These are phyloP conservation scores for Acacia concinna DNA, from an alignment of 331 rosid species.

Conservation along the genomic window DNA sequence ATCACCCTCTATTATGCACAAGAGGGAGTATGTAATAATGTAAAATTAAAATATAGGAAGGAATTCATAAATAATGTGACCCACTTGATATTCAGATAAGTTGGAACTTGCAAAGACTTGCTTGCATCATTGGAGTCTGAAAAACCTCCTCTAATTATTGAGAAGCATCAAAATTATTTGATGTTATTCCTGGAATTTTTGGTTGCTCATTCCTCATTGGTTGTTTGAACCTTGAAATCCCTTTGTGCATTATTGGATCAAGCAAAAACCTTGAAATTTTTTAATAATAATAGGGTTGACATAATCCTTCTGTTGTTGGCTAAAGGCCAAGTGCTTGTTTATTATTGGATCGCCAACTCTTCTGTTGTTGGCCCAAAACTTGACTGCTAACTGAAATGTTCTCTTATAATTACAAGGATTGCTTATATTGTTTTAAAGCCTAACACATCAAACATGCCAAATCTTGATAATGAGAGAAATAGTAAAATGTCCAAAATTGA, in stretches of 20 bases:
- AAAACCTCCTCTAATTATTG: background rate
- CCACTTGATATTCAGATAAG: background rate
- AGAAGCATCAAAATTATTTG: background rate
- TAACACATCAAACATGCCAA: background rate
- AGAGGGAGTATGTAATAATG: no score
- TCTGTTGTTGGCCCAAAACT: background rate
- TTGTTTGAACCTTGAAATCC: background rate
- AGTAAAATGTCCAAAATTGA: constrained; percentile 23
- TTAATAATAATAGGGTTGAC: background rate
- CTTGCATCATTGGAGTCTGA: background rate
- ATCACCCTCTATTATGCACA: no score
- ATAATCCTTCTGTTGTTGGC: background rate
- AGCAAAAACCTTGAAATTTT: background rate
- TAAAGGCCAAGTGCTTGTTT: background rate
- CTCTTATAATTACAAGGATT: background rate
- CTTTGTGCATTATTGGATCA: background rate
- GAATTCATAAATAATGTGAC: background rate
- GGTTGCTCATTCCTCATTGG: background rate
- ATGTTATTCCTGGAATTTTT: background rate
- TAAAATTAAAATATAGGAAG: background rate
- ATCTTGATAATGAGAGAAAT: constrained; percentile 24
- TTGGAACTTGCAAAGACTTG: background rate
- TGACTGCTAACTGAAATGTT: background rate
- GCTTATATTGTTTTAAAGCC: background rate
- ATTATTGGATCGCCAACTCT: background rate